Evolutionary conservation across 2,329 filamentous ascomycete species (phyloP).

Genomic region (Daldinia sp.): DNA sequence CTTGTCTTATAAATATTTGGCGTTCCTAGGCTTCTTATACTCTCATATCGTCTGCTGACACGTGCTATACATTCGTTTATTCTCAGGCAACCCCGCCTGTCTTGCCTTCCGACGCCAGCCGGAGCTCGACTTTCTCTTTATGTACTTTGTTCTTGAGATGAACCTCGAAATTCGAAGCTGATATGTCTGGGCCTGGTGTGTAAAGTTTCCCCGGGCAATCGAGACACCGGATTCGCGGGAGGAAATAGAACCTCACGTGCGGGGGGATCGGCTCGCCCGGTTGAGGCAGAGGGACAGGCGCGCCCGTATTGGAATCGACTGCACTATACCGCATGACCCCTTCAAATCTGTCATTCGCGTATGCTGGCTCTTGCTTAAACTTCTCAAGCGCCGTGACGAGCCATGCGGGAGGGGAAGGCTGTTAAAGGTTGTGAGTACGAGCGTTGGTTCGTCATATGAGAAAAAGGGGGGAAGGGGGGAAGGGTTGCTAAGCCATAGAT

Average conservation of each 20-base stretch:
- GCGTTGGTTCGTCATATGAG: slow-evolving; percentile 24
- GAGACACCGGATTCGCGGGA: slow-evolving; percentile 89
- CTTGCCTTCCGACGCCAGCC: slow-evolving; percentile 35
- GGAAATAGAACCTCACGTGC: slow-evolving; percentile 81
- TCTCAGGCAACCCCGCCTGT: slow-evolving; percentile 2
- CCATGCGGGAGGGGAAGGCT: slow-evolving; percentile 92
- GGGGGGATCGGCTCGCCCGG: slow-evolving; percentile 65
- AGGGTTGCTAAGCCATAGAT: slow-evolving; percentile 20
- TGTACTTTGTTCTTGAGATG: slow-evolving; percentile 90
- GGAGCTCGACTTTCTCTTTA: slow-evolving; percentile 73
- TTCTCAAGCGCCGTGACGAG: slow-evolving; percentile 78
- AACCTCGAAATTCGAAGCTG: slow-evolving; percentile 90
- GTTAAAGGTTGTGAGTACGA: slow-evolving; percentile 48
- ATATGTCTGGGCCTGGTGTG: slow-evolving; percentile 86
- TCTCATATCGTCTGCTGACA: background rate
- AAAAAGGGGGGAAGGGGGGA: background rate
- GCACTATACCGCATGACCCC: slow-evolving; percentile 90
- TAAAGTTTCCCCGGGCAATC: slow-evolving; percentile 96
- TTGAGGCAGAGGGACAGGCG: slow-evolving; percentile 67
- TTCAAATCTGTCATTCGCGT: slow-evolving; percentile 87
- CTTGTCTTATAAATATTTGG: slow-evolving; percentile 28
- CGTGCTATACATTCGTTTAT: slow-evolving; percentile 1
- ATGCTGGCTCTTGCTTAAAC: slow-evolving; percentile 70
- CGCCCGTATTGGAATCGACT: slow-evolving; percentile 78
- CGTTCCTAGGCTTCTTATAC: slow-evolving; percentile 13